Percentiles rank a stretch among this genome's conserved stretches.
Conservation (phyloP, 2,329 filamentous ascomycete species). For the Neonectria coccinea region DNA sequence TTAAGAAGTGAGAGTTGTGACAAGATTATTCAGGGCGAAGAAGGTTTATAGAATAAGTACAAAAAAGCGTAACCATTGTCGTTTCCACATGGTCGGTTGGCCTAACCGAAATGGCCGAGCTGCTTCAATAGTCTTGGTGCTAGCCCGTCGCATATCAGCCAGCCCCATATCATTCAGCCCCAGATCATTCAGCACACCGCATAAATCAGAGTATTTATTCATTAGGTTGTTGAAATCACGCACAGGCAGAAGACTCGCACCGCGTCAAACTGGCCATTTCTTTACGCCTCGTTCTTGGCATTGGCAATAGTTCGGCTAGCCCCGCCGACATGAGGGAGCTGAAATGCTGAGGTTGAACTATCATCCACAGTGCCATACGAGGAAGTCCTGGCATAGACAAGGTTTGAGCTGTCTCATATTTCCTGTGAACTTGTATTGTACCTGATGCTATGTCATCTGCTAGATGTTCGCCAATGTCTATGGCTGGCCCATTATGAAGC, state of each 20-base stretch:
- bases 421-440: no score
- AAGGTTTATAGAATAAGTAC: neutral
- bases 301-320: no score
- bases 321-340: no score
- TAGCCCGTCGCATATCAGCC: slow-evolving; percentile 20
- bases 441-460: no score
- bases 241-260: neutral
- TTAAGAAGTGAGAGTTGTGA: neutral
- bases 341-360: no score
- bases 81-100: neutral
- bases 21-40: neutral
- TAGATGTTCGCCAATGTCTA: no score
- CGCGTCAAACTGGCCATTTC: no score
- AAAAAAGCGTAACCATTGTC: neutral
- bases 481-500: no score
- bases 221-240: neutral
- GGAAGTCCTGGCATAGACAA: no score
- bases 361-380: no score
- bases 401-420: no score
- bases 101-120: neutral
- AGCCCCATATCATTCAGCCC: neutral
- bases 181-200: neutral
- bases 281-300: no score
- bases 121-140: neutral
- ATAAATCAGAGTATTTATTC: neutral